Conservation (phyloP, 1,139 yeast genomes). For the Suhomyces bolitotheri region DNA sequence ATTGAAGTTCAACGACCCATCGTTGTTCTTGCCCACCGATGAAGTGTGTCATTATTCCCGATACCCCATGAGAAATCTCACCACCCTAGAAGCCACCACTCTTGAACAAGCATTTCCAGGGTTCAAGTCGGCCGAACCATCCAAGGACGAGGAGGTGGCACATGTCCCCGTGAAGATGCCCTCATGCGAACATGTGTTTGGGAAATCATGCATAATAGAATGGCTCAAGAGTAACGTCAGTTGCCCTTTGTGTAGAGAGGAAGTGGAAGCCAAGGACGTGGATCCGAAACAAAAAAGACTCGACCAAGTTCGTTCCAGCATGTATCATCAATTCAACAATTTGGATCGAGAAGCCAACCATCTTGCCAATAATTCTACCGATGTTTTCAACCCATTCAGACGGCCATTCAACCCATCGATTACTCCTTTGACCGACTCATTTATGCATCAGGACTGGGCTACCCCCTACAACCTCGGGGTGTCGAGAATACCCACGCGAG, state of each 20-base stretch:
- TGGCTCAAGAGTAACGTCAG: slow-evolving; percentile 45
- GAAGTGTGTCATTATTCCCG: slow-evolving; percentile 32
- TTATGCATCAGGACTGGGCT: slow-evolving; percentile 42
- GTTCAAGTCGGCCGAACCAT: slow-evolving; percentile 15
- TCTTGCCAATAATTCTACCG: slow-evolving; percentile 34
- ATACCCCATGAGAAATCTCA: slow-evolving; percentile 36
- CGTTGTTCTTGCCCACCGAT: slow-evolving; percentile 42
- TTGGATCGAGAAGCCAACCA: slow-evolving; percentile 25
- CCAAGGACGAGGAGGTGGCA: slow-evolving; percentile 21
- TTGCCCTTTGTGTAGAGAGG: slow-evolving; percentile 49
- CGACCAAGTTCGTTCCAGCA: slow-evolving; percentile 13
- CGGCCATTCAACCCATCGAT: slow-evolving; percentile 39
- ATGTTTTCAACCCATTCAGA: slow-evolving; percentile 40
- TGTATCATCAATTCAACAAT: slow-evolving; percentile 16
- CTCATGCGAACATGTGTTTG: slow-evolving; percentile 44
- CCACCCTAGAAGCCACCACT: slow-evolving; percentile 24
- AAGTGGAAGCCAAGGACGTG: slow-evolving; percentile 28
- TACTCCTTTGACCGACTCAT: slow-evolving; percentile 46
- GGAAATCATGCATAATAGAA: slow-evolving; percentile 43
- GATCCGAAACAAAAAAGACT: slow-evolving; percentile 22
- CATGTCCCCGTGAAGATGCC: slow-evolving; percentile 49
- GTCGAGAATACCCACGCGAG: slow-evolving; percentile 10
- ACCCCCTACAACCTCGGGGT: slow-evolving; percentile 21
- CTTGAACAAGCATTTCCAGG: slow-evolving; percentile 39
- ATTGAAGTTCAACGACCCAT: slow-evolving; percentile 36